Base-by-base conservation (phyloP, 2,329 filamentous ascomycete genomes). In the Tolypocladium amazonense region DNA sequence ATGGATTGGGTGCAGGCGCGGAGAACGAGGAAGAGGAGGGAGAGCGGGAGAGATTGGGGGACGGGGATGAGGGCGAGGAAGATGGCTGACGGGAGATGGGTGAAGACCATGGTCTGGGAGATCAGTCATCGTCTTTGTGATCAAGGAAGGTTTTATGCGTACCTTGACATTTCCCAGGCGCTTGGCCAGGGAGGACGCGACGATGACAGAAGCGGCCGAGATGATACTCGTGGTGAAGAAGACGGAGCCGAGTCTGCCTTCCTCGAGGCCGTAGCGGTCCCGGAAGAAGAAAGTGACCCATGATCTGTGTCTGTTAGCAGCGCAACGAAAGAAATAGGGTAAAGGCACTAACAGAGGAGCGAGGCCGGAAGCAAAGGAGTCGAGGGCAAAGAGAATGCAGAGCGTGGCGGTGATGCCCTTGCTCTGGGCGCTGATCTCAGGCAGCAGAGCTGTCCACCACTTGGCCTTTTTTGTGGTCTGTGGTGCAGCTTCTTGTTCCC, bases 301-400 rank as follows among this genome's bases (percentile, higher is more conserved):
- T 65, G 85, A 74, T 71, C 85, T 75, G 74, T 4, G 79, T 11
- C 11, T 23, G 50, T 25, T 73, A 76, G 52, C 74, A 18, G 23
- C 38, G n/a, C 15, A 14, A 15, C 12, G 7, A 8, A n/a, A 18
- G 14, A 35, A 11, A 68, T 2, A 18, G 2, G 70, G 71, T 15
- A 70, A 67, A 30, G 1, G 27, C 9, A 75, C 81, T 70, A 74
- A 85, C 77, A 84, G 67, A 27, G 85, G 83, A 4, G 85, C 86
- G 69, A 92, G 80, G 2, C 89, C 88, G 1, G 85, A 87, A 1
- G 87, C 88, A 60, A 91, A 81, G 0, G 85, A 82, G 69, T 92
- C 88, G 7, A 91, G 67, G 1, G 80, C 81, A 65, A 91, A 88
- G 1, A 93, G 75, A 9, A 88, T 71, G 67, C 85, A 88, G 0